Evolutionary conservation across 169 alveolate genomes (phyloP), one percentile per base, ranked within the genome.

Genomic region (Plasmodium blacklocki): DNA sequence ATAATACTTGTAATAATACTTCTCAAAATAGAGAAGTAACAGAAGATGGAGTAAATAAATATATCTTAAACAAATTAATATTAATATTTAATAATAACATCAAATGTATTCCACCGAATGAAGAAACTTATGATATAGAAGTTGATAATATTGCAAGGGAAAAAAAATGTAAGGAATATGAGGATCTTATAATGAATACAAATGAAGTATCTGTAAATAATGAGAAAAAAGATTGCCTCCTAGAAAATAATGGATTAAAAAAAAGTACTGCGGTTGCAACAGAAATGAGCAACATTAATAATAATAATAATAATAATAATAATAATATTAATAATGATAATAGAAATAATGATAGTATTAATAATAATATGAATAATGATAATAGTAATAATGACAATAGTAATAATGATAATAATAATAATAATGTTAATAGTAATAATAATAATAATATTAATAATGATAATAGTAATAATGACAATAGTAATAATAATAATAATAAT

Each of bases 11-110:
- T 32, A 32, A 32, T 32, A 32, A 32, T 43, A 52, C 50, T 62
- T 26, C 75, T 15, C 49, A 67, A n/a, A 73, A 68, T 52, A 15
- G 39, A 23, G 91, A 83, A 14, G 15, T 58, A 83, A 70, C 45
- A 2, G 85, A 86, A 18, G 88, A 86, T 59, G 87, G 21, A 15
- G 62, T 86, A 60, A 86, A 71, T 52, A 60, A 70, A 29, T 86
- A 73, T 66, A 70, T 86, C 23, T 39, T 86, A 47, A 70, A 86
- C 49, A 86, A 86, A 60, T 56, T 86, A 43, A 70, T 45, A 39
- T 62, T 86, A 72, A 70, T 86, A 71, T 86, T 86, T 62, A 72
- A 86, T 58, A 86, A 86, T 39, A 62, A 86, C 39, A 86, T 72
- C 21, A 86, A 86, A 45, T 71, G 88, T 14, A 60, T 86, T 23